Percentiles rank a stretch among this genome's conserved stretches.
Conservation (phyloP, 768 basidiomycete species). For the Xerocomellus intermedius region DNA sequence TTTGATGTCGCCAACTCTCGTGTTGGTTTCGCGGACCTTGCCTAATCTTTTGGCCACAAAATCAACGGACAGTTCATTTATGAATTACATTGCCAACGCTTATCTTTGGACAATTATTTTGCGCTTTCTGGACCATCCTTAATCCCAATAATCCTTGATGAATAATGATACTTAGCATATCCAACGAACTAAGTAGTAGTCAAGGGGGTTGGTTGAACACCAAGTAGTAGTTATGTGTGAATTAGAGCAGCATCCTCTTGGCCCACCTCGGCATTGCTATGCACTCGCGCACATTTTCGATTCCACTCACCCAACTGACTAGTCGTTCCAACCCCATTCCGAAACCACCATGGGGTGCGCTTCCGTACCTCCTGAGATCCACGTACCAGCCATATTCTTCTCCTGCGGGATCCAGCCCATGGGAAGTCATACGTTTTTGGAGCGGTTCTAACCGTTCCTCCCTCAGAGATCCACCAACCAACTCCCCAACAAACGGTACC, state of each 20-base stretch:
- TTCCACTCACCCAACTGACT: slow-evolving; percentile 81
- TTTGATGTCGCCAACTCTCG: slow-evolving; percentile 34
- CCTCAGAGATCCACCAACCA: slow-evolving; percentile 88
- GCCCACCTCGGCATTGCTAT: slow-evolving; percentile 91
- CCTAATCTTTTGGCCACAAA: slow-evolving; percentile 2
- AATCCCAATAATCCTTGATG: not conserved
- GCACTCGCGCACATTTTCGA: slow-evolving; percentile 91
- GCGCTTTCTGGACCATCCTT: not conserved
- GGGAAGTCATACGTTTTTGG: slow-evolving; percentile 45
- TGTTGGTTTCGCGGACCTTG: slow-evolving; percentile 42
- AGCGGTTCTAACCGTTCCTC: slow-evolving; percentile 67
- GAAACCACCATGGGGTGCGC: slow-evolving; percentile 91
- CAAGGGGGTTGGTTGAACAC: not conserved
- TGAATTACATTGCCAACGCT: not conserved
- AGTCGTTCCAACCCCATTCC: slow-evolving; percentile 95
- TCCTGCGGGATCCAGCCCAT: slow-evolving; percentile 43
- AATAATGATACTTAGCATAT: not conserved
- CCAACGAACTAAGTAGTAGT: not conserved
- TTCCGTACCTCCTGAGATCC: slow-evolving; percentile 81
- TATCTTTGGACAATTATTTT: slow-evolving; percentile 1
- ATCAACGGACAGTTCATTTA: not conserved
- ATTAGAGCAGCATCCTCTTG: slow-evolving; percentile 67
- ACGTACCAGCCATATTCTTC: slow-evolving; percentile 67
- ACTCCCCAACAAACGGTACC: slow-evolving; percentile 84
- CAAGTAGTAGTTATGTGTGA: not conserved